Evolutionary conservation across 2,329 filamentous ascomycete genomes (phyloP).

Genomic region (Penicillium digitatum): DNA sequence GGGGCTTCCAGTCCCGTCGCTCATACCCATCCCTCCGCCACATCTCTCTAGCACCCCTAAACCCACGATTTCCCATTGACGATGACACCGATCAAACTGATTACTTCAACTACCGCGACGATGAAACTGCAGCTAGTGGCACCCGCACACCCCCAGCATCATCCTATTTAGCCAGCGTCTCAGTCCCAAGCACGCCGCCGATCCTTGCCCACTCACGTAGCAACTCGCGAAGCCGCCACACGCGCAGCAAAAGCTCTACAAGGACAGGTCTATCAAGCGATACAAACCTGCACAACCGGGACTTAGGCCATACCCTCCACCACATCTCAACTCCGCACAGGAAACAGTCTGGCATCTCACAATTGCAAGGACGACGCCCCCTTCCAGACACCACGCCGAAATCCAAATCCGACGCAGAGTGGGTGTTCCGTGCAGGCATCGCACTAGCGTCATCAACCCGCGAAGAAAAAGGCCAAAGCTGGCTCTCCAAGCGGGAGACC

Average conservation of each 20-base stretch:
- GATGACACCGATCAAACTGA: constrained; percentile 39
- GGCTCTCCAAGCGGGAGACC: constrained; percentile 55
- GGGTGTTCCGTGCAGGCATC: constrained; percentile 57
- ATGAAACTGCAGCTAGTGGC: constrained; percentile 28
- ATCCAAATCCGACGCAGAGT: constrained; percentile 47
- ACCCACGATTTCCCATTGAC: constrained; percentile 52
- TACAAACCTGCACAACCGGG: constrained; percentile 32
- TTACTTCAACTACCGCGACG: constrained; percentile 28
- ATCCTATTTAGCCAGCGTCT: constrained; percentile 42
- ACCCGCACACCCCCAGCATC: constrained; percentile 30
- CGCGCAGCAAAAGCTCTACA: constrained; percentile 35
- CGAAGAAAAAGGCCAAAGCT: constrained; percentile 61
- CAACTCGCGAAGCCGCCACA: constrained; percentile 34
- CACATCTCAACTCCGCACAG: constrained; percentile 10
- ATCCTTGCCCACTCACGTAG: constrained; percentile 43
- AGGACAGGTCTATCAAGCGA: constrained; percentile 32
- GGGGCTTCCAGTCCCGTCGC: constrained; percentile 45
- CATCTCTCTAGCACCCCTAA: constrained; percentile 59
- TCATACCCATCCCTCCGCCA: constrained; percentile 58
- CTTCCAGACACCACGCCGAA: constrained; percentile 3
- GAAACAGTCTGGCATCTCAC: constrained; percentile 5
- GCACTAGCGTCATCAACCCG: constrained; percentile 55
- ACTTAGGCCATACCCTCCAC: constrained; percentile 26
- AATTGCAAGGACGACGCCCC: constrained; percentile 2
- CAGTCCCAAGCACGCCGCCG: constrained; percentile 43